Evolutionary conservation across 768 basidiomycete genomes (phyloP).

Genomic region (Chiua virens): DNA sequence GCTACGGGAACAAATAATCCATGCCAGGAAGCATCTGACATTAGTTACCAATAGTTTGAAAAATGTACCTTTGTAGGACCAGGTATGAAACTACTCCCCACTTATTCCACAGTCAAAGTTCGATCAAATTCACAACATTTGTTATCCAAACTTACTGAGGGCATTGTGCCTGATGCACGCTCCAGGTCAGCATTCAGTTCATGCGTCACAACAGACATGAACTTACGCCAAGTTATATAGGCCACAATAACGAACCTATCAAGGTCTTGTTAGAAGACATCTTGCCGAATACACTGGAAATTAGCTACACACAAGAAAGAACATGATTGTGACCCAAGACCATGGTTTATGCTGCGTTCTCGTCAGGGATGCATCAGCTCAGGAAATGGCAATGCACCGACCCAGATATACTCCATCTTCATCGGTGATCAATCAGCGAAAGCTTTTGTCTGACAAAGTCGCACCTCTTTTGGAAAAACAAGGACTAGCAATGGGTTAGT

Average conservation of each 20-base stretch:
- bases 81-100: not conserved
- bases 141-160: not conserved
- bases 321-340: not conserved
- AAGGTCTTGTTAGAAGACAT: not conserved
- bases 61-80: not conserved
- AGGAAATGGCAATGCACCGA: not conserved
- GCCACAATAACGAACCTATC: not conserved
- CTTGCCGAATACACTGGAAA: too few species aligned
- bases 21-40: not conserved
- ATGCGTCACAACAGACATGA: too few species aligned
- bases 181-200: not conserved
- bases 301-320: not conserved
- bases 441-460: too few species aligned
- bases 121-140: too few species aligned
- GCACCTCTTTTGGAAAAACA: too few species aligned
- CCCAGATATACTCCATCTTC: constrained; percentile 3
- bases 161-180: not conserved
- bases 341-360: not conserved
- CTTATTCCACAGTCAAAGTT: not conserved
- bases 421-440: not conserved
- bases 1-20: not conserved
- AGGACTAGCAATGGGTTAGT: too few species aligned
- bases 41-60: too few species aligned
- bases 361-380: not conserved
- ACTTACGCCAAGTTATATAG: not conserved